Evolutionary conservation across 768 basidiomycete species (phyloP).

Genomic region (Zangia roseola): DNA sequence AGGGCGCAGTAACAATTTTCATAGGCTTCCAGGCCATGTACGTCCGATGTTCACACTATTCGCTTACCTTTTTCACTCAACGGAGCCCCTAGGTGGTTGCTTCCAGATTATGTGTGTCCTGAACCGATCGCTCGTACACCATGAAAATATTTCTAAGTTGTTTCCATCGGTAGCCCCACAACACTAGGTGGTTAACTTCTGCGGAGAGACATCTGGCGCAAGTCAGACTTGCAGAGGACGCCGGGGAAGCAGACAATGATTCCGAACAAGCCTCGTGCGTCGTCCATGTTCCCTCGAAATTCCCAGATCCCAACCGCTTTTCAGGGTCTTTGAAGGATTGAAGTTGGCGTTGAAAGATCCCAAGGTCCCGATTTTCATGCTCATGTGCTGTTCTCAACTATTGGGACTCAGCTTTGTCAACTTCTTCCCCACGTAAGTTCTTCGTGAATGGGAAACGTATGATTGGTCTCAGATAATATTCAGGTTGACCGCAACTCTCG

Average conservation of each 20-base stretch:
- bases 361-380: constrained; percentile 50
- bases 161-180: constrained; percentile 46
- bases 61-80: neutral
- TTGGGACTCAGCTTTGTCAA: constrained; percentile 60
- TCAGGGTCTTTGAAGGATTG: constrained; percentile 29
- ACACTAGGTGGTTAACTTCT: constrained; percentile 57
- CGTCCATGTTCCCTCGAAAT: neutral
- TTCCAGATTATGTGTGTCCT: constrained; percentile 57
- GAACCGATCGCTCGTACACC: neutral
- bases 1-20: constrained; percentile 62
- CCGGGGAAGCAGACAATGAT: constrained; percentile 65
- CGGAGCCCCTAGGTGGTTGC: constrained; percentile 42
- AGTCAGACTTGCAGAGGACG: constrained; percentile 64
- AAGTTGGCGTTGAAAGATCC: constrained; percentile 56
- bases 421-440: constrained; percentile 53
- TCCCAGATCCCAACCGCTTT: neutral
- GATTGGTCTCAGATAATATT: neutral
- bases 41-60: neutral
- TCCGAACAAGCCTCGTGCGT: constrained; percentile 56
- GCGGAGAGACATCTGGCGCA: constrained; percentile 58
- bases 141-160: neutral
- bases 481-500: constrained; percentile 59
- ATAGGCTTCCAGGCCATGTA: constrained; percentile 58
- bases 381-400: constrained; percentile 52
- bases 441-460: neutral